These are phyloP conservation scores for Citrullus amarus DNA, from an alignment of 306 rosid species.

Conservation along the genomic window DNA sequence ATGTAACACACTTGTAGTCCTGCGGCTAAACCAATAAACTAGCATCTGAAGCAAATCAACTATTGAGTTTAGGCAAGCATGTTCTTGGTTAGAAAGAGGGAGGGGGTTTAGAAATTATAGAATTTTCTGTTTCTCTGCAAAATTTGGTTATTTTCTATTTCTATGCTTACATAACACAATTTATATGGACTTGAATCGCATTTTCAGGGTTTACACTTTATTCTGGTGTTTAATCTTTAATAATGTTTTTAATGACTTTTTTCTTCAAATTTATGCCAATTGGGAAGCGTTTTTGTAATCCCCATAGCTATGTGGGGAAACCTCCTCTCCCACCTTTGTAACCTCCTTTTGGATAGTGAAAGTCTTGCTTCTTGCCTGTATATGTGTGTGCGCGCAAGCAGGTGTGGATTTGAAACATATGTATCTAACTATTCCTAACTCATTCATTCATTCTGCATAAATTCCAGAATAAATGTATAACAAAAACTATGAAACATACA, in stretches of 20 bases:
- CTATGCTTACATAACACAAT: neutral
- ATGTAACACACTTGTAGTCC: neutral
- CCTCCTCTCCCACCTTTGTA: neutral
- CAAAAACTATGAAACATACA: neutral
- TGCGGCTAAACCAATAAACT: neutral
- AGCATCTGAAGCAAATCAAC: neutral
- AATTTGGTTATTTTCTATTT: neutral
- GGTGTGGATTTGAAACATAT: neutral
- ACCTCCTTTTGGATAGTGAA: neutral
- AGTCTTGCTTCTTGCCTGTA: neutral
- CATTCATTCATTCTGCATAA: neutral
- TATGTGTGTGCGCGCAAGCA: neutral
- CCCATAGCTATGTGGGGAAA: neutral
- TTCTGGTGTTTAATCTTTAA: neutral
- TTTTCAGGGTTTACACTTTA: neutral
- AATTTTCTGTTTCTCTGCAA: neutral
- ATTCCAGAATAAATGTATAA: neutral
- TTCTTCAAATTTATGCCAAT: neutral
- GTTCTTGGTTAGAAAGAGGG: neutral
- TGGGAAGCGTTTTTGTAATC: neutral
- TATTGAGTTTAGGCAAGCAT: neutral
- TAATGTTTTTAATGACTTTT: neutral
- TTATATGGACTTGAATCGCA: neutral
- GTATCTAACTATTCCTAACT: neutral
- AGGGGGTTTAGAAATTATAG: neutral